Percentiles rank a stretch among this genome's conserved stretches.
These are phyloP conservation scores for Yarrowia osloensis DNA, from an alignment of 805 yeast species.

Conservation along the genomic window DNA sequence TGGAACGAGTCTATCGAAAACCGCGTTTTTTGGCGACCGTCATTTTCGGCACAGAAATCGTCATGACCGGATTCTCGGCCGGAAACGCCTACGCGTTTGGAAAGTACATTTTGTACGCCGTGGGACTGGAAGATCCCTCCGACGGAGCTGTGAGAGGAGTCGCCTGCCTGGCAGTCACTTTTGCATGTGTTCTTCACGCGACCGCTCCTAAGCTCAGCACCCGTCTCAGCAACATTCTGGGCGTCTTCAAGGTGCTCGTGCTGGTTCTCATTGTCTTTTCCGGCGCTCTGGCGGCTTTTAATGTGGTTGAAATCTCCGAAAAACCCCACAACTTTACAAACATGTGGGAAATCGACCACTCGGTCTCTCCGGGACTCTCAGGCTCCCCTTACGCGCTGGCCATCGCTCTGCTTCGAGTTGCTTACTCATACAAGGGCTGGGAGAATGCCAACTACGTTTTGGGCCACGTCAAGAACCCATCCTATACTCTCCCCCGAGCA, in stretches of 20 bases:
- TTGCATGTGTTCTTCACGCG: constrained; percentile 52
- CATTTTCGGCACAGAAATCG: constrained; percentile 53
- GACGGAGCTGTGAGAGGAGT: constrained; percentile 49
- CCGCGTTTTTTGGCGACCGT: constrained; percentile 58
- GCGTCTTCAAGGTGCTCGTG: constrained; percentile 55
- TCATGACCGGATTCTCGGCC: constrained; percentile 61
- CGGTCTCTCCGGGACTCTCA: constrained; percentile 43
- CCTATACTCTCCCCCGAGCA: constrained; percentile 57
- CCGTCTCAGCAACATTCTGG: constrained; percentile 54
- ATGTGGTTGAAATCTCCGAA: constrained; percentile 40
- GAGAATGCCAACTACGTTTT: constrained; percentile 67
- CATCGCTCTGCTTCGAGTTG: constrained; percentile 59
- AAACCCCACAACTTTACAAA: constrained; percentile 45
- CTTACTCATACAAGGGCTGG: constrained; percentile 71
- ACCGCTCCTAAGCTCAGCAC: constrained; percentile 54
- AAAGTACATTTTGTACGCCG: constrained; percentile 52
- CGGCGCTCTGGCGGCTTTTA: constrained; percentile 50
- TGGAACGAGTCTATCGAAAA: constrained; percentile 56
- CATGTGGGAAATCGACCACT: constrained; percentile 45
- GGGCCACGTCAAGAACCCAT: constrained; percentile 59
- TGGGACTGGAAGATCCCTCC: constrained; percentile 45
- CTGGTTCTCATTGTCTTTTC: constrained; percentile 52
- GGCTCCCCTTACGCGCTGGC: constrained; percentile 49
- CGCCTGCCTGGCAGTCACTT: constrained; percentile 52
- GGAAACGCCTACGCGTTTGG: constrained; percentile 70